A percentile compares a stretch with the other conserved stretches of the same genome.
Evolutionary conservation across 768 basidiomycete genomes (phyloP).

Genomic region (Pisolithus sp.): DNA sequence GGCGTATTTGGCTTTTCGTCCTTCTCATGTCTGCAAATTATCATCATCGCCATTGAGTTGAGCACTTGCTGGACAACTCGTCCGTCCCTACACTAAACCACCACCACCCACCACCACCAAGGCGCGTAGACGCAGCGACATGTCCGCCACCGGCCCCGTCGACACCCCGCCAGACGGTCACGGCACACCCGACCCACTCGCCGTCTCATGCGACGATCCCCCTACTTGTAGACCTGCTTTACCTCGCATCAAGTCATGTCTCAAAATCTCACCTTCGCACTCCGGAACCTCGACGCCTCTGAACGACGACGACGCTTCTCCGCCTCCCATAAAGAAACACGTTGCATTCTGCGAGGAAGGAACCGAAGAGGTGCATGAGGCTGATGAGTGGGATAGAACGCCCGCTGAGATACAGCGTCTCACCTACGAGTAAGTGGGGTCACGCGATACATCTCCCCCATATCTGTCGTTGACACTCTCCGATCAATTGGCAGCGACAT

Average conservation of each 20-base stretch:
- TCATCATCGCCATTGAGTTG: too few species aligned
- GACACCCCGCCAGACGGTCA: too few species aligned
- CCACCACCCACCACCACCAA: too few species aligned
- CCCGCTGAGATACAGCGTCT: conserved; percentile 58
- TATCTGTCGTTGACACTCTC: background rate
- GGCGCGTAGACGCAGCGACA: too few species aligned
- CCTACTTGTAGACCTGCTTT: conserved; percentile 6
- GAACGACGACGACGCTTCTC: background rate
- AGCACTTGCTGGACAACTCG: too few species aligned
- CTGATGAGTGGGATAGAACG: conserved; percentile 78
- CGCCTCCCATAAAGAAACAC: conserved; percentile 33
- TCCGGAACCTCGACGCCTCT: conserved; percentile 6
- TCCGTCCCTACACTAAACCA: too few species aligned
- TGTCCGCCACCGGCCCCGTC: too few species aligned
- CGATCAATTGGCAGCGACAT: conserved; percentile 39
- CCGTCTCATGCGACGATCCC: conserved; percentile 6
- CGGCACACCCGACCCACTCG: background rate
- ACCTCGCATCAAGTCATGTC: conserved; percentile 11
- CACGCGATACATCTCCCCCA: background rate
- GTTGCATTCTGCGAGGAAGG: conserved; percentile 56
- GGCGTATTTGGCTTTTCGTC: too few species aligned
- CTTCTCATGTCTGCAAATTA: too few species aligned
- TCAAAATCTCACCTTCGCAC: conserved; percentile 10
- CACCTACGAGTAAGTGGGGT: conserved; percentile 56
- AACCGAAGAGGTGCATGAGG: conserved; percentile 52